These are phyloP conservation scores for Eragrostis tef DNA, from an alignment of 202 grass and related monocot species.

Conservation along the genomic window DNA sequence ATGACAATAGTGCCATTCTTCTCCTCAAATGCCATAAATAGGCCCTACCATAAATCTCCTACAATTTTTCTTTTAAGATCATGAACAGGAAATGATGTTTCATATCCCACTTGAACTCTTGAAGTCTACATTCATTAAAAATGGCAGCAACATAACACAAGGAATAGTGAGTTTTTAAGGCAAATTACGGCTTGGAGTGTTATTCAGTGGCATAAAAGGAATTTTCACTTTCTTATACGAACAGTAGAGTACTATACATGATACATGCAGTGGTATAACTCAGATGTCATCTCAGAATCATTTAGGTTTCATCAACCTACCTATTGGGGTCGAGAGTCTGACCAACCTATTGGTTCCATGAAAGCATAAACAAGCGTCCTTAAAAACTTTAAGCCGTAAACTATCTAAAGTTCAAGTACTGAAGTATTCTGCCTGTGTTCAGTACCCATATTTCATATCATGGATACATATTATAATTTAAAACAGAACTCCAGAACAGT, in stretches of 20 bases:
- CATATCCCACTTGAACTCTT: conserved; percentile 4
- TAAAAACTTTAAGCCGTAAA: neutral
- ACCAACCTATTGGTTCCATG: neutral
- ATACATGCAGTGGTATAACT: neutral
- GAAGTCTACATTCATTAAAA: neutral
- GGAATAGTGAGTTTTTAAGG: neutral
- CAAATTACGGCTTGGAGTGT: neutral
- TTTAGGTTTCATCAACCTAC: conserved; percentile 9
- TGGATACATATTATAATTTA: neutral
- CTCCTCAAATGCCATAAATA: neutral
- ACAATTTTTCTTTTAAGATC: neutral
- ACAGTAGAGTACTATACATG: no score
- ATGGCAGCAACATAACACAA: neutral
- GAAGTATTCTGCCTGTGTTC: neutral
- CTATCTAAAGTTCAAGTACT: neutral
- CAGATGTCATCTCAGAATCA: neutral
- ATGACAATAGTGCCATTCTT: neutral
- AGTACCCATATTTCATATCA: neutral
- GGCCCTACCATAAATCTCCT: neutral
- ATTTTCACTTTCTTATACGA: neutral
- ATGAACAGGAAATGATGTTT: neutral
- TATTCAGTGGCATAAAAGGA: neutral
- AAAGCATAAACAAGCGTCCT: neutral
- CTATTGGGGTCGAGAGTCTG: neutral
- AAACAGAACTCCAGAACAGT: neutral